phyloP scores from a whole-genome alignment of 2,329 filamentous ascomycete species.

The Ascochyta fabae region DNA sequence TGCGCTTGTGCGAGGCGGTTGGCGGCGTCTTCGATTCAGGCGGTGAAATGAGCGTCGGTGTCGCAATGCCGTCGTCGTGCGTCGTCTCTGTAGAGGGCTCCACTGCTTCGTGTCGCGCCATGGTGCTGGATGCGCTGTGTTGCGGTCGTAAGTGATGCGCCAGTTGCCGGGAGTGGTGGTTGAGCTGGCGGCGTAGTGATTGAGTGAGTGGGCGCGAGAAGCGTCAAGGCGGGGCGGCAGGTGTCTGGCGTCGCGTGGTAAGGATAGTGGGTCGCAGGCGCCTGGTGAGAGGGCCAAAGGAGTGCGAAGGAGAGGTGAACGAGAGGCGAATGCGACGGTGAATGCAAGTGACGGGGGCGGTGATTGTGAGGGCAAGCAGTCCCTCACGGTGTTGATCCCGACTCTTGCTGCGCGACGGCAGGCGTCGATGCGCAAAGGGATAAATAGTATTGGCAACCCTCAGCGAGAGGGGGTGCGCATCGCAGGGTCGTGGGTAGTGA shows the following conservation, averaged over 20 bases:
- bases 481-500: conserved; percentile 5
- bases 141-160: conserved; percentile 6
- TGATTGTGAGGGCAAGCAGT: conserved; percentile 18
- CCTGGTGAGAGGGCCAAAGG: conserved; percentile 11
- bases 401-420: conserved; percentile 18
- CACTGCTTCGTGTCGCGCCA: conserved; percentile 27
- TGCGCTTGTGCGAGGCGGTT: conserved; percentile 59
- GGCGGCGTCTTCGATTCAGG: conserved; percentile 67
- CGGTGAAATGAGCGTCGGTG: conserved; percentile 60
- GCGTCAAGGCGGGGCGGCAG: conserved; percentile 1
- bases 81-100: conserved; percentile 26
- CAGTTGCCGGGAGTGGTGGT: conserved; percentile 1
- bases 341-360: conserved; percentile 17
- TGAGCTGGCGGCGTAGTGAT: conserved; percentile 1
- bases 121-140: conserved; percentile 22
- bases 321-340: conserved; percentile 18
- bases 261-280: conserved; percentile 7
- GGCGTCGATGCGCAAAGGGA: conserved; percentile 18
- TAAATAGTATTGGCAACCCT: conserved; percentile 12
- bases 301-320: conserved; percentile 9
- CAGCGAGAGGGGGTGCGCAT: conserved; percentile 17
- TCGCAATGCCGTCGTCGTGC: conserved; percentile 44
- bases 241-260: neutral
- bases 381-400: conserved; percentile 22
- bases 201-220: conserved; percentile 2